A percentile compares a stretch with the other conserved stretches of the same genome.
phyloP scores from a whole-genome alignment of 2,329 filamentous ascomycete genomes.

The Sphaerulina populicola region DNA sequence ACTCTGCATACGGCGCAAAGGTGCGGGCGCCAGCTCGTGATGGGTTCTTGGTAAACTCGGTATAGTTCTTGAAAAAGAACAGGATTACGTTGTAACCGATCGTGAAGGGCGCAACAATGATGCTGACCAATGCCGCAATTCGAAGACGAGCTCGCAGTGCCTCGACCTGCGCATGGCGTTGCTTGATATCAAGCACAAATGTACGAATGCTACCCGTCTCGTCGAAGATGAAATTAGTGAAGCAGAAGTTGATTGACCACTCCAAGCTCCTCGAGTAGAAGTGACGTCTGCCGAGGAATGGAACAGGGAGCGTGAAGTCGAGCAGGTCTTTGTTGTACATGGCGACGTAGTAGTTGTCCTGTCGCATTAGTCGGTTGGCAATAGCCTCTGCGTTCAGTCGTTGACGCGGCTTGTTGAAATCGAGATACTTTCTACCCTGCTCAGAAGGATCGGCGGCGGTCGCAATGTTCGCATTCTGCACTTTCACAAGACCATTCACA shows the following conservation, averaged over 20 bases:
- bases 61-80: constrained; percentile 93
- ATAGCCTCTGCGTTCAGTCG: constrained; percentile 94
- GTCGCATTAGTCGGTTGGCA: constrained; percentile 90
- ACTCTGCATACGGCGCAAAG: constrained; percentile 88
- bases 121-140: constrained; percentile 76
- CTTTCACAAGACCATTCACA: constrained; percentile 72
- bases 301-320: constrained; percentile 75
- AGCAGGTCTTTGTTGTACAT: constrained; percentile 95
- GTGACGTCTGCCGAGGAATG: constrained; percentile 69
- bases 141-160: constrained; percentile 69
- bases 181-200: constrained; percentile 74
- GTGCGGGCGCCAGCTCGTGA: constrained; percentile 76
- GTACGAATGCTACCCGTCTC: constrained; percentile 78
- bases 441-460: constrained; percentile 57
- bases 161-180: constrained; percentile 68
- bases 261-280: constrained; percentile 83
- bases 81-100: constrained; percentile 78
- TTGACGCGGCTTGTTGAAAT: constrained; percentile 52
- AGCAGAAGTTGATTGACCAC: constrained; percentile 83
- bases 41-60: constrained; percentile 92
- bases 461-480: constrained; percentile 78
- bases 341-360: constrained; percentile 93
- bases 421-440: constrained; percentile 54
- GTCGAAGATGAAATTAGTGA: constrained; percentile 92
- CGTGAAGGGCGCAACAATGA: constrained; percentile 77